Evolutionary conservation across 2,329 filamentous ascomycete species (phyloP).

Genomic region (Neofusicoccum parvum): DNA sequence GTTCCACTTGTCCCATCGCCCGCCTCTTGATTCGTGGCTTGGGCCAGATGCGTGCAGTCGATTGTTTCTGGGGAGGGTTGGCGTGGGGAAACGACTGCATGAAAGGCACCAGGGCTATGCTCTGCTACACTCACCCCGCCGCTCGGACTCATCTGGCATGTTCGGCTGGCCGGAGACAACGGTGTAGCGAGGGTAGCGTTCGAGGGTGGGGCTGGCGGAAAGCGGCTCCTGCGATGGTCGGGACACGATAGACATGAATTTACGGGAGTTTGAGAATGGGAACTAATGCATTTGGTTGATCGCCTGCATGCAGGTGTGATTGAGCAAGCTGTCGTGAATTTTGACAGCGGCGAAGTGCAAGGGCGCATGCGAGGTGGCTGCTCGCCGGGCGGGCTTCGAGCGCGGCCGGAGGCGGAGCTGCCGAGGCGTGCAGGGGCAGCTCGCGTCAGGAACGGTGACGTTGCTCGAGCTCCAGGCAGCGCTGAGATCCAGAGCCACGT

Average conservation of each 20-base stretch:
- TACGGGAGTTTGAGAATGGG: constrained; percentile 15
- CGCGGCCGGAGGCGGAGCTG: not conserved
- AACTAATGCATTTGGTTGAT: not conserved
- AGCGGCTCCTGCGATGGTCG: not conserved
- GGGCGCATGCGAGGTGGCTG: no score
- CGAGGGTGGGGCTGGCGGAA: not conserved
- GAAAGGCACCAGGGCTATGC: not conserved
- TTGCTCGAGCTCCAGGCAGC: not conserved
- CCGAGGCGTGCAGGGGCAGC: constrained; percentile 4
- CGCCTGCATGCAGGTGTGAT: not conserved
- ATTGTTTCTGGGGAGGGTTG: not conserved
- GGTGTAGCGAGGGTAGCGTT: no score
- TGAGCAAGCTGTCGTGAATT: not conserved
- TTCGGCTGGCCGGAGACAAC: no score
- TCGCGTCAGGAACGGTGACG: not conserved
- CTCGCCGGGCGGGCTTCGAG: not conserved
- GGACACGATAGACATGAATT: constrained; percentile 20
- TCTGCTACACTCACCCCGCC: not conserved
- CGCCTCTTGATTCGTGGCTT: not conserved
- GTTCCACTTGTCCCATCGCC: not conserved
- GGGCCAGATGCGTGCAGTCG: not conserved
- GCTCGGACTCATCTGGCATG: not conserved
- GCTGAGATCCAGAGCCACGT: no score
- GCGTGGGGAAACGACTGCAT: not conserved
- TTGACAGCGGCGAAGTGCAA: no score